Base-by-base conservation (phyloP, 441 rosid species). In the Omphalea diandra region DNA sequence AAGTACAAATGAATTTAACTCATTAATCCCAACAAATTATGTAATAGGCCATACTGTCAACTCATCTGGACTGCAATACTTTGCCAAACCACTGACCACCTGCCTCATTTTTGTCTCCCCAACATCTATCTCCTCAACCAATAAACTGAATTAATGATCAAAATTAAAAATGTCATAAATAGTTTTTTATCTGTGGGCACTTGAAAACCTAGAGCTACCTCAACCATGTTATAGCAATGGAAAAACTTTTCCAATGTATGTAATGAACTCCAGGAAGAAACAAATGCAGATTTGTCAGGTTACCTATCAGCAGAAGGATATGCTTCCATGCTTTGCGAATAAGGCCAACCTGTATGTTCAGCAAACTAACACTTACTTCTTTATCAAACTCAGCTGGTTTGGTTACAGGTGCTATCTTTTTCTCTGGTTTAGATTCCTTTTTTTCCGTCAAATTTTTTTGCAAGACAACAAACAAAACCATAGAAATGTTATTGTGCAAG, bases 291-390 rank as follows among this genome's bases (percentile, higher is more conserved):
- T 73, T 65, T 55, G 65, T 69, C 75, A 73, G 65, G 65, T 65
- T 84, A 92, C 99, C 98, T 95, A 81, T 95, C 99, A 11, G 99
- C 99, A 17, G 98, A 92, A n/a, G 99, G 98, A 77, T n/a, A n/a
- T 95, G 99, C 73, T 95, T 95, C 96, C 93, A 89, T 63, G 97
- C 93, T 82, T 90, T 94, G 73, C 88, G 85, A 72, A 95, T 88
- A 44, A 86, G 87, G 71, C 99, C 99, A 76, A 95, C 97, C 77
- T 86, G 97, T 68, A 92, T 83, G 76, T 90, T 89, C 58, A 95
- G 86, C 83, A 95, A 84, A 76, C 97, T 90, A 73, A 95, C 96
- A 80, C 91, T 85, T 68, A 95, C 75, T 79, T 92, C 99, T 72
- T 69, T 80, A 47, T 90, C 97, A 76, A 86, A 86, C 27, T 83